Percentiles rank a stretch among this genome's conserved stretches.
Conservation (phyloP, 2,329 filamentous ascomycete species). For the Penicillium sp. region DNA sequence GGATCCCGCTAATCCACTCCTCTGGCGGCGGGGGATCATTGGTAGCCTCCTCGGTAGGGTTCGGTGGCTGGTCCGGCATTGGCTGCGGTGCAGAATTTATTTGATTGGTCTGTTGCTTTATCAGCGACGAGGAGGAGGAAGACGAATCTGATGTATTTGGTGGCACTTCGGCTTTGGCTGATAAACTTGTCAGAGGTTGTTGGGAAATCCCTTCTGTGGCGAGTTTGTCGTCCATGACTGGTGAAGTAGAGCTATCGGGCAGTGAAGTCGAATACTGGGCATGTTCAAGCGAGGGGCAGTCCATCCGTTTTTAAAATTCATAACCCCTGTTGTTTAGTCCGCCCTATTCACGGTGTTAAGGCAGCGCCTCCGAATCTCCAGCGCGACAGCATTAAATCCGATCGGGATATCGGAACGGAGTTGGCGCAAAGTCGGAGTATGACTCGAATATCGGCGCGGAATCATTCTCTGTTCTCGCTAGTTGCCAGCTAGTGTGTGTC, state of each 20-base stretch:
- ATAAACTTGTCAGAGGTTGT: neutral
- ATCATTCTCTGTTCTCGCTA: neutral
- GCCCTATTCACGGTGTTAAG: neutral
- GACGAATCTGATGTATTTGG: neutral
- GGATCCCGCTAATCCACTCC: conserved; percentile 25
- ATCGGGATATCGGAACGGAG: neutral
- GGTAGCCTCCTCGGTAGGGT: neutral
- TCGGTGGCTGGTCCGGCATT: neutral
- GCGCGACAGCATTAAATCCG: neutral
- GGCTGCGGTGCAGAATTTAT: neutral
- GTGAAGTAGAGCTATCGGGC: neutral
- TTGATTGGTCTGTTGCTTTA: neutral
- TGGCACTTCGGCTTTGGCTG: neutral
- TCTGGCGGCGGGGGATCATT: neutral
- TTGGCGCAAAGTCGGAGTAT: neutral
- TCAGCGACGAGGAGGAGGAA: neutral
- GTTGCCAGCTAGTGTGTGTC: neutral
- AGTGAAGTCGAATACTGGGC: too few species aligned
- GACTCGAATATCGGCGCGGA: neutral
- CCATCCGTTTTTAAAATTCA: neutral
- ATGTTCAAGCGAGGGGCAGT: neutral
- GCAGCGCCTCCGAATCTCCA: neutral
- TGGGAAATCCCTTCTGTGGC: neutral
- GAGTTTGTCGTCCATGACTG: neutral
- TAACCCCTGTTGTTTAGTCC: neutral